Conservation (phyloP, 2,329 filamentous ascomycete species). For the Monilinia fructicola region DNA sequence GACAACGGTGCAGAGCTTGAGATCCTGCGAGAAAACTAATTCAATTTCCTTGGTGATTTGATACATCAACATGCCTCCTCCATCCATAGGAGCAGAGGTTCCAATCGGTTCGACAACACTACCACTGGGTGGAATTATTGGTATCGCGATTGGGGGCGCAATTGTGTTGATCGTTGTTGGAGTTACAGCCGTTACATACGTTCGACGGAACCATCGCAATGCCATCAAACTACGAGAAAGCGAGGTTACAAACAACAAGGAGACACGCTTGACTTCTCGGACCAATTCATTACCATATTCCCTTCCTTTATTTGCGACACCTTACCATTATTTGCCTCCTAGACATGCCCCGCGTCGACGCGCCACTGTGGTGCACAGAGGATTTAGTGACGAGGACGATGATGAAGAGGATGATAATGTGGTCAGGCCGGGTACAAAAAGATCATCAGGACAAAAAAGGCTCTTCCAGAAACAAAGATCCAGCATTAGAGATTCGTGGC, state of each 20-base stretch:
- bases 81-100: background rate
- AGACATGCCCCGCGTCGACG: background rate
- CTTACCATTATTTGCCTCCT: constrained; percentile 16
- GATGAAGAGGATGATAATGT: constrained; percentile 22
- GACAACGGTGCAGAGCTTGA: background rate
- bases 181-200: background rate
- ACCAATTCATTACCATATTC: background rate
- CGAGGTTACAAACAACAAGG: background rate
- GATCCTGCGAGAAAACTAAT: background rate
- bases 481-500: constrained; percentile 37
- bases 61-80: constrained; percentile 16
- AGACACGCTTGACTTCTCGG: background rate
- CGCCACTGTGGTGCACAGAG: background rate
- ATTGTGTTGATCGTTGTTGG: constrained; percentile 6
- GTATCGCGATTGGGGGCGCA: constrained; percentile 11
- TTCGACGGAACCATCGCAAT: background rate
- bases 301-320: constrained; percentile 4
- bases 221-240: background rate
- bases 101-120: constrained; percentile 2
- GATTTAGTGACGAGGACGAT: constrained; percentile 10
- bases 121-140: constrained; percentile 7
- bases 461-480: constrained; percentile 30
- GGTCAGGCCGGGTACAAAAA: constrained; percentile 24
- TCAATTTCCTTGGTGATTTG: background rate
- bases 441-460: constrained; percentile 23